phyloP scores from a whole-genome alignment of 495 filamentous ascomycete genomes.

The Hyaloscypha variabilis region DNA sequence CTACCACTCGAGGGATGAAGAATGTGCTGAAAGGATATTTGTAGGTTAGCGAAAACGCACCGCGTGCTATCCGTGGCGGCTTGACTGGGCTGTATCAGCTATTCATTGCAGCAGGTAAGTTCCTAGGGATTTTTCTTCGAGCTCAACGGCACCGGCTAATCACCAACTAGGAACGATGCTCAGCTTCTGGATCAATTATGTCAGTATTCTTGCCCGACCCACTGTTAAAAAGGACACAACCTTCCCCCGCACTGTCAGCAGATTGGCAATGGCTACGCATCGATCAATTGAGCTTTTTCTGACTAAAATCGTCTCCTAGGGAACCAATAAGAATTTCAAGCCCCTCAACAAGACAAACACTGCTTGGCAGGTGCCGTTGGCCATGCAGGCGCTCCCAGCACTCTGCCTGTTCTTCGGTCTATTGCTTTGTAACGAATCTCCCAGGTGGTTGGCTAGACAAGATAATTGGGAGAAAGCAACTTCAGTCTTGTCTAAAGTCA shows the following conservation, averaged over 20 bases:
- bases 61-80: slow-evolving; percentile 69
- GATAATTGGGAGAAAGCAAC: slow-evolving; percentile 72
- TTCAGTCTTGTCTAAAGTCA: slow-evolving; percentile 35
- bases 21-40: not conserved
- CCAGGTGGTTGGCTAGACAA: slow-evolving; percentile 69
- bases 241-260: not conserved
- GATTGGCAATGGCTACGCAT: not conserved
- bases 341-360: slow-evolving; percentile 49
- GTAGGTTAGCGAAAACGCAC: slow-evolving; percentile 63
- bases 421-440: slow-evolving; percentile 66
- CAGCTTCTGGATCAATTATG: slow-evolving; percentile 50
- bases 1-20: not conserved
- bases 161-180: slow-evolving; percentile 61
- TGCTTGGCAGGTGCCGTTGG: slow-evolving; percentile 69
- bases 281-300: not conserved
- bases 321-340: slow-evolving; percentile 57
- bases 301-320: slow-evolving; percentile 29
- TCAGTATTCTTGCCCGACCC: not conserved
- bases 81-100: slow-evolving; percentile 74
- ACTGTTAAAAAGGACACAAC: not conserved
- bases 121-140: not conserved
- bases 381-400: slow-evolving; percentile 67
- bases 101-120: slow-evolving; percentile 51
- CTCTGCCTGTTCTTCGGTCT: slow-evolving; percentile 61
- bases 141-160: not conserved